Percentiles rank a stretch among this genome's conserved stretches.
Conservation (phyloP, 1,139 yeast genomes). For the Blastobotrys buckinghamii region DNA sequence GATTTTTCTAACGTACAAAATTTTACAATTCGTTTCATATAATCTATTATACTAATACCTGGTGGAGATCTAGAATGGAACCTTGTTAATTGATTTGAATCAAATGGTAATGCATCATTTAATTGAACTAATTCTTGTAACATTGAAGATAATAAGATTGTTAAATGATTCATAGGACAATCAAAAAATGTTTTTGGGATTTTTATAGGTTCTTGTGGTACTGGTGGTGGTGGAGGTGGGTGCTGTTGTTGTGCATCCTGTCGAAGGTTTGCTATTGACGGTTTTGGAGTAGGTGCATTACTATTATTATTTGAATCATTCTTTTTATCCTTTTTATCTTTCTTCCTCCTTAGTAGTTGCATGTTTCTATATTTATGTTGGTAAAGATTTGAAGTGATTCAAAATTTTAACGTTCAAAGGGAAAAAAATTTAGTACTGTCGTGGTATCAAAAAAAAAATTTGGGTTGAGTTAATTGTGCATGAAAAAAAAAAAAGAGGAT, state of each 20-base stretch:
- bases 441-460: no score
- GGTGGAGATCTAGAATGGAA: conserved; percentile 95
- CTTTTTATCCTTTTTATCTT: conserved; percentile 2
- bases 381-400: no score
- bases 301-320: no score
- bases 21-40: conserved; percentile 68
- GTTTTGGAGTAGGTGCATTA: not conserved
- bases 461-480: no score
- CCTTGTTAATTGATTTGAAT: conserved; percentile 55
- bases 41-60: conserved; percentile 70
- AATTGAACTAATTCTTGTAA: conserved; percentile 60
- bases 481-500: no score
- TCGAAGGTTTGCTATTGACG: not conserved
- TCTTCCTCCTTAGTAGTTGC: conserved; percentile 1
- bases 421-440: no score
- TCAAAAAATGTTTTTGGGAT: conserved; percentile 58
- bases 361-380: no score
- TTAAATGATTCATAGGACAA: conserved; percentile 65
- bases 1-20: conserved; percentile 84
- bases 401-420: no score
- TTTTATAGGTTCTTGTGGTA: conserved; percentile 14
- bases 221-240: not conserved
- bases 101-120: conserved; percentile 52
- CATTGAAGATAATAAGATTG: conserved; percentile 73
- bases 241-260: conserved; percentile 1